Evolutionary conservation across 2,329 filamentous ascomycete genomes (phyloP).

Genomic region (Trichoderma brevicompactum): DNA sequence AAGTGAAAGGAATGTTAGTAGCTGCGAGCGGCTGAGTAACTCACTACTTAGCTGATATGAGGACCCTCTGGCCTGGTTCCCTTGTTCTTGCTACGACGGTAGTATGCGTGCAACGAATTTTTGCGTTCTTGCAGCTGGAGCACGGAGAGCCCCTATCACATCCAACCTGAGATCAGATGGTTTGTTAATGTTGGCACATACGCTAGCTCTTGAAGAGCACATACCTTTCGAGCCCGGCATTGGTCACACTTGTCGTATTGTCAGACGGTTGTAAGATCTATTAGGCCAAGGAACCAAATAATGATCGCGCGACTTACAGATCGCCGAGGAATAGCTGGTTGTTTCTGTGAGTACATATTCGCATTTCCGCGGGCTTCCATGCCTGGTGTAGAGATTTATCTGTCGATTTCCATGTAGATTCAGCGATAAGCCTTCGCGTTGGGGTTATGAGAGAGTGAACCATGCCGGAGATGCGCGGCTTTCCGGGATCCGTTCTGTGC

Average conservation of each 20-base stretch:
- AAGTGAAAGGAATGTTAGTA: too few species aligned
- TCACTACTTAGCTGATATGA: too few species aligned
- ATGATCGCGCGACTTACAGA: background rate
- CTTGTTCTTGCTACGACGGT: background rate
- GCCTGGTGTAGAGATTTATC: background rate
- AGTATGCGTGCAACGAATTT: background rate
- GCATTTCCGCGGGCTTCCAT: background rate
- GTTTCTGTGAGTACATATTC: background rate
- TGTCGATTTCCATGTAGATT: background rate
- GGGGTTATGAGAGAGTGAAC: too few species aligned
- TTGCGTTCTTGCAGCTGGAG: background rate
- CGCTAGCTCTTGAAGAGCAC: background rate
- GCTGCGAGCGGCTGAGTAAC: too few species aligned
- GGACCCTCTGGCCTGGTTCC: too few species aligned
- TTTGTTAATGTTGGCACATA: background rate
- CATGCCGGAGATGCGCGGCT: background rate
- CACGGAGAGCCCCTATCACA: background rate
- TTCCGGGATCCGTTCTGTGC: background rate
- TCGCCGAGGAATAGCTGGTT: conserved; percentile 2
- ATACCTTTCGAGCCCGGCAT: background rate
- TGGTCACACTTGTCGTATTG: background rate
- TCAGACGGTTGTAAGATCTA: background rate
- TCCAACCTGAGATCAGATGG: background rate
- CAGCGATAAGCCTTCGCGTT: background rate
- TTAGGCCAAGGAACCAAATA: too few species aligned